Base-by-base conservation (phyloP, 202 grass and related monocot genomes). In the Bolboschoenoplectus hybrid region DNA sequence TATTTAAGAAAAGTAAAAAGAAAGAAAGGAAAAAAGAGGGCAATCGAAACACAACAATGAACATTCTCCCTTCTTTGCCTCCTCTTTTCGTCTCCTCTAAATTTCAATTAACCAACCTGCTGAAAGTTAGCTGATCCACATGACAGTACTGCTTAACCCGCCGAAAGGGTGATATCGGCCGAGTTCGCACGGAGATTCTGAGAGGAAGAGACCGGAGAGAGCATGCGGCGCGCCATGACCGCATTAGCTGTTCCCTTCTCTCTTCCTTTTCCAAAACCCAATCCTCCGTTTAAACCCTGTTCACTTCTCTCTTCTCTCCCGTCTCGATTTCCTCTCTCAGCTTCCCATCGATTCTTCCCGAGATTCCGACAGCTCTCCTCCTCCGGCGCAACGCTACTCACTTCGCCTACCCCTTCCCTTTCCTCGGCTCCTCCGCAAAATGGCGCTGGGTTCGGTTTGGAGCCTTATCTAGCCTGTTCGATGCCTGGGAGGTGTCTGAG, bases 391-490 rank as follows among this genome's bases (percentile, higher is more conserved):
- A 9, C 75, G 10, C 36, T 70, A 51, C 47, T 71, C 40, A 52
- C 8, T 67, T 44, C 66, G 11, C 38, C 85, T 41, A 51, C 84
- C 7, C 84, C 68, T 43, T 49, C 16, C 36, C 12, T 64, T 62
- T 46, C 84, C 12, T 34, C 67, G 7, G 16, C 67, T 11, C 81
- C 69, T 60, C 53, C 53, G 5, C 14, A 61, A 6, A 55, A 66
- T n/a, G 38, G 8, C 67, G 57, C 6, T 16, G 75, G 46, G 5
- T 60, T 85, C 0, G 69, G 83, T 63, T 74, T 91, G 13, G 80
- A 90, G 66, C 86, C 89, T 52, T 88, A 96, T 8, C 74, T 86
- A 1, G 72, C 61, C 12, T 94, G 93, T 85, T 91, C 81, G 32
- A 89, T 86, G 73, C 82, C 88, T 1, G 68, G 75, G 81, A 86